These are phyloP conservation scores for Paecilomyces formosus DNA, from an alignment of 2,329 filamentous ascomycete genomes.

Conservation along the genomic window DNA sequence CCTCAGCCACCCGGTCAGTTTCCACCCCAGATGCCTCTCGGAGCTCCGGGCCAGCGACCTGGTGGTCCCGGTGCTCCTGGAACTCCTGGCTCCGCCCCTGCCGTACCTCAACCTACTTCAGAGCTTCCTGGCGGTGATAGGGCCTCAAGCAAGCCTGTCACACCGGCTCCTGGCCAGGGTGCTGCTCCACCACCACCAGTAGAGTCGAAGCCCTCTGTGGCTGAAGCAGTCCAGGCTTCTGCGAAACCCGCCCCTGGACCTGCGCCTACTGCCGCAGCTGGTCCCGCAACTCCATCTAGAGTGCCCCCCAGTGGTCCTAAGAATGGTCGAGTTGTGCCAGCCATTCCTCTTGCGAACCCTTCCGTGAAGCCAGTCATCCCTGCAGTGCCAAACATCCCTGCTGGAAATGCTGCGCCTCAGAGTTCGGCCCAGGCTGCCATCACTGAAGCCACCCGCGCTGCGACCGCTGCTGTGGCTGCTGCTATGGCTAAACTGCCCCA, in stretches of 20 bases:
- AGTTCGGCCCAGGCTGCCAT: conserved; percentile 28
- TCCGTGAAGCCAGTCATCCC: conserved; percentile 24
- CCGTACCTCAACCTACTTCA: conserved; percentile 29
- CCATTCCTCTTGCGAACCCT: conserved; percentile 36
- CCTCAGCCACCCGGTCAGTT: conserved; percentile 59
- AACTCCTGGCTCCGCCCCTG: conserved; percentile 18
- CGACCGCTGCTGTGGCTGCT: conserved; percentile 43
- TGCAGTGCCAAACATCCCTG: conserved; percentile 16
- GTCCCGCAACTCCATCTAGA: conserved; percentile 13
- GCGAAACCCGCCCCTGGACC: conserved; percentile 11
- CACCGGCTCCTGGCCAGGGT: conserved; percentile 21
- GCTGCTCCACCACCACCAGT: conserved; percentile 28
- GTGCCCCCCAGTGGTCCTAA: conserved; percentile 26
- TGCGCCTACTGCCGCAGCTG: conserved; percentile 14
- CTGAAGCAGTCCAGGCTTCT: conserved; percentile 26
- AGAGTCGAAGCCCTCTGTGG: conserved; percentile 31
- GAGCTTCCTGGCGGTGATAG: conserved; percentile 37
- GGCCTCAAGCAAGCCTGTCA: conserved; percentile 25
- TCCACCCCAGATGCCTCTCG: conserved; percentile 51
- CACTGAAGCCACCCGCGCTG: conserved; percentile 41
- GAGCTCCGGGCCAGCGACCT: conserved; percentile 43
- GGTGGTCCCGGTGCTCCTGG: conserved; percentile 15
- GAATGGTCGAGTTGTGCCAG: conserved; percentile 37
- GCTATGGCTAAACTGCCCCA: conserved; percentile 45
- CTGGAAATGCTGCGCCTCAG: conserved; percentile 19